Conservation (phyloP, 129 eudicot genomes). For the Pulicaria dysenterica region DNA sequence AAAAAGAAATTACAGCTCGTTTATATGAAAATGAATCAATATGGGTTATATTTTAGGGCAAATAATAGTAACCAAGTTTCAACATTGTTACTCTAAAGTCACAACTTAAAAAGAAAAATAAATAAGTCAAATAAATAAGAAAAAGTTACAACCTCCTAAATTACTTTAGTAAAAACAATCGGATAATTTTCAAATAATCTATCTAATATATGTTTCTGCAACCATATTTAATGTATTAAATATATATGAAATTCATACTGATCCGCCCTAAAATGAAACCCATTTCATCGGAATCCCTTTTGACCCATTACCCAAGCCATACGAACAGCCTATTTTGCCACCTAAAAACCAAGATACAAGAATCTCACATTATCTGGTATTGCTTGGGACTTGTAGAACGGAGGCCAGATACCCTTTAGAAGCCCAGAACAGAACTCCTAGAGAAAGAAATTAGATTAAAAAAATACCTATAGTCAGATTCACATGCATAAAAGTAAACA, state of each 20-base stretch:
- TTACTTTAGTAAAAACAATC: background rate
- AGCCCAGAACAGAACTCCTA: constrained; percentile 77
- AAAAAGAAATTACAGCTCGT: background rate
- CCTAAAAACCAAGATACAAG: background rate
- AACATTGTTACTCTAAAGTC: background rate
- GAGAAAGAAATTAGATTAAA: constrained; percentile 7
- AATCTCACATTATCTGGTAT: constrained; percentile 83
- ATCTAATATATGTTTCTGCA: background rate
- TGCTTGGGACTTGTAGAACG: constrained; percentile 78
- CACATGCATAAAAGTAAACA: constrained; percentile 17
- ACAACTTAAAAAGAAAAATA: background rate
- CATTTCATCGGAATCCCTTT: background rate
- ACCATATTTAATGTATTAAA: background rate
- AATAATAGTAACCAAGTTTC: background rate
- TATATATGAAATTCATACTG: background rate
- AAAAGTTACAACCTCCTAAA: background rate
- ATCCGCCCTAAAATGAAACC: background rate
- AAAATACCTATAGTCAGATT: constrained; percentile 8
- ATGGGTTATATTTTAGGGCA: background rate
- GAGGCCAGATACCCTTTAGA: constrained; percentile 53
- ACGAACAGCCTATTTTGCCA: background rate
- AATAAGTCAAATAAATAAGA: background rate
- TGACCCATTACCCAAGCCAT: constrained; percentile 23
- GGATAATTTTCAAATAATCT: background rate
- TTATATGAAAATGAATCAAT: background rate